Percentiles rank a stretch among this genome's conserved stretches.
These are phyloP conservation scores for Tolypocladium ovalisporum DNA, from an alignment of 2,329 filamentous ascomycete genomes.

Conservation along the genomic window DNA sequence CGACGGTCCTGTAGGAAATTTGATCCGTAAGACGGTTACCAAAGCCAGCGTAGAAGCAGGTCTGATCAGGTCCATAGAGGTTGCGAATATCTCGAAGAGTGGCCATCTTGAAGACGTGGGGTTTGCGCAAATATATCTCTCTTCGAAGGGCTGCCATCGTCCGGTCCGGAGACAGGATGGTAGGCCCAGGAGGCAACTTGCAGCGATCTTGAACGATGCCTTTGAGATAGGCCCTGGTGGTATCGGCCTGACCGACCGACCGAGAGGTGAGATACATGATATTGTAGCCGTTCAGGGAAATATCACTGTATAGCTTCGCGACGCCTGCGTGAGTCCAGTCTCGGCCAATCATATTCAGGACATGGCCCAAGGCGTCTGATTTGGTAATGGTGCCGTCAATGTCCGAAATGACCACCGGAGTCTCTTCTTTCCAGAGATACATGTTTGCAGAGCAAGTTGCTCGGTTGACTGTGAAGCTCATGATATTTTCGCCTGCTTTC, in stretches of 20 bases:
- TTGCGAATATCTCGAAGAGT: conserved; percentile 89
- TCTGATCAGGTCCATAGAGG: conserved; percentile 65
- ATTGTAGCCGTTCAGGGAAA: conserved; percentile 91
- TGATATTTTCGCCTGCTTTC: conserved; percentile 76
- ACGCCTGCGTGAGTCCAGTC: conserved; percentile 98
- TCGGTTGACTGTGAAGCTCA: conserved; percentile 94
- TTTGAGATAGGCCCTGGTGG: conserved; percentile 77
- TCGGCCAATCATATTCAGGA: conserved; percentile 90
- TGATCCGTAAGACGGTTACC: conserved; percentile 95
- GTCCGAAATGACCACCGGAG: conserved; percentile 93
- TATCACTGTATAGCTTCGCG: conserved; percentile 94
- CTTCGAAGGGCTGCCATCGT: conserved; percentile 87
- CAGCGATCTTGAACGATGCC: conserved; percentile 84
- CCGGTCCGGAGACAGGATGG: conserved; percentile 88
- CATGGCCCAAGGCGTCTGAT: conserved; percentile 86
- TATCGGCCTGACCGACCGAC: conserved; percentile 88
- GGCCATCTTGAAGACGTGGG: conserved; percentile 99
- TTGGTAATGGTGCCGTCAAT: conserved; percentile 99
- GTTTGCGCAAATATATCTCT: conserved; percentile 91
- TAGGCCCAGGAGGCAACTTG: conserved; percentile 76
- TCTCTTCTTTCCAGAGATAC: conserved; percentile 86
- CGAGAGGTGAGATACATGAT: conserved; percentile 96
- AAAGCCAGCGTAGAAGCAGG: conserved; percentile 93
- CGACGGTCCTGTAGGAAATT: conserved; percentile 88
- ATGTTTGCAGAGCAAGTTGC: conserved; percentile 87